Percentiles rank a stretch among this genome's conserved stretches.
Conservation (phyloP, 495 filamentous ascomycete genomes). For the Penicillium alfredii region DNA sequence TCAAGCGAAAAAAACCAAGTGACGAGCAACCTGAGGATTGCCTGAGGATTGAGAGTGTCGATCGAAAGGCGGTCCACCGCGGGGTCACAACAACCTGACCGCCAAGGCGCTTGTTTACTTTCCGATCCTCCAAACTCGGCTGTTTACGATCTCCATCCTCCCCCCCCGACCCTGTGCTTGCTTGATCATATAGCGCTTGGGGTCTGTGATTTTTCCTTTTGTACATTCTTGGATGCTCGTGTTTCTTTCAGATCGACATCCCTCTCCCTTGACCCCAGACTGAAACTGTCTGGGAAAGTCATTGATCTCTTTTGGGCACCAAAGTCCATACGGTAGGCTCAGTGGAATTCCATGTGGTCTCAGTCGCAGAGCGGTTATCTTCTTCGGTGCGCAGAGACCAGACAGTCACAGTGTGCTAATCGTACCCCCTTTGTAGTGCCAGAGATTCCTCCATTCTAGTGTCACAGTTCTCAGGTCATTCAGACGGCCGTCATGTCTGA, state of each 20-base stretch:
- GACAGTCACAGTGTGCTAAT: slow-evolving; percentile 3
- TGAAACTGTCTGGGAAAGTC: slow-evolving; percentile 7
- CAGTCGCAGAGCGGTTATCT: no score
- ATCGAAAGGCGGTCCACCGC: slow-evolving; percentile 20
- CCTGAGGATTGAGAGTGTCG: no score
- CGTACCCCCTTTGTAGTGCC: neutral
- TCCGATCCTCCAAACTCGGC: slow-evolving; percentile 28
- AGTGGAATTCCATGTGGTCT: no score
- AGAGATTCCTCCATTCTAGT: neutral
- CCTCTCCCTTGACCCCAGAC: slow-evolving; percentile 4
- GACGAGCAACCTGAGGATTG: no score
- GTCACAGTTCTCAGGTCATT: neutral
- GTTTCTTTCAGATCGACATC: slow-evolving; percentile 1
- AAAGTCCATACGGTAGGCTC: slow-evolving; percentile 11
- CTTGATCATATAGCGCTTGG: no score
- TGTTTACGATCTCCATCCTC: slow-evolving; percentile 25
- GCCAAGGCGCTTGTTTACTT: no score
- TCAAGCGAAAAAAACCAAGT: no score
- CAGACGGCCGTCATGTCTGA: slow-evolving; percentile 40
- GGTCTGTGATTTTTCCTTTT: slow-evolving; percentile 16
- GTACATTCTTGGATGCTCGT: slow-evolving; percentile 1
- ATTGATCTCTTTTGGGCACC: slow-evolving; percentile 19
- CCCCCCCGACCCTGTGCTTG: no score
- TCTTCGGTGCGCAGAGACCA: neutral
- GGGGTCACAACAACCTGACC: slow-evolving; percentile 28